Evolutionary conservation across 208 protist genomes (phyloP), one percentile per base, ranked within the genome.

Genomic region (Acanthamoeba culbertsoni): DNA sequence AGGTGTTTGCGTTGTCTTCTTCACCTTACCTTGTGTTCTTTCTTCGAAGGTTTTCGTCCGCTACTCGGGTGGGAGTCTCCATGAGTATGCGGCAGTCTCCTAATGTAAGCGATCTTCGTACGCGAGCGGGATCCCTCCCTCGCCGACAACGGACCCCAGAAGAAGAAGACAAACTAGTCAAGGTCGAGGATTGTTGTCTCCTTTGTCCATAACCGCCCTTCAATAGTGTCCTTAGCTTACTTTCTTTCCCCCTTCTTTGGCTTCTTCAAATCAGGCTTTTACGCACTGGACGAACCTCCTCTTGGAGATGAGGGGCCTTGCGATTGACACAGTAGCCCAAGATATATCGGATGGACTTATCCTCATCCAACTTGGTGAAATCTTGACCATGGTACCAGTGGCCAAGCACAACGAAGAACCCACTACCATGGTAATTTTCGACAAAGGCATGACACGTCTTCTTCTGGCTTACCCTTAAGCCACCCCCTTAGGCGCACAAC

Each of bases 271-370:
- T 75, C 63, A 89, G 79, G 4, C 63, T 2, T 89, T 89, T 35
- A 89, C 79, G 8, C 45, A 89, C 6, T 89, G 79, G 79, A 18
- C 79, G 28, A 89, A 89, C 79, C 63, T 89, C 26, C 18, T 89
- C 28, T n/a, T 89, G 33, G 79, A 37, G 4, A 89, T 23, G 28
- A 35, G 79, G 1, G 79, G 79, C 10, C 51, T 89, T 14, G 28
- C 57, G 48, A 65, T 89, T 31, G 53, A 89, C 18, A 45, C 2
- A 1, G 53, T 89, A 10, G 51, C 33, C 23, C 5, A 8, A 23
- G 79, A 89, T 33, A 63, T 65, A 23, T 35, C 45, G 2, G 79
- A 89, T n/a, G 79, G 79, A 5, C 45, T 89, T 51, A 89, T 89
- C 79, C n/a, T 89, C 2, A 89, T 89, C n/a, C 51, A 65, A 35